Conservation (phyloP, 257 asterid genomes). For the Nicotiana obtusifolia region DNA sequence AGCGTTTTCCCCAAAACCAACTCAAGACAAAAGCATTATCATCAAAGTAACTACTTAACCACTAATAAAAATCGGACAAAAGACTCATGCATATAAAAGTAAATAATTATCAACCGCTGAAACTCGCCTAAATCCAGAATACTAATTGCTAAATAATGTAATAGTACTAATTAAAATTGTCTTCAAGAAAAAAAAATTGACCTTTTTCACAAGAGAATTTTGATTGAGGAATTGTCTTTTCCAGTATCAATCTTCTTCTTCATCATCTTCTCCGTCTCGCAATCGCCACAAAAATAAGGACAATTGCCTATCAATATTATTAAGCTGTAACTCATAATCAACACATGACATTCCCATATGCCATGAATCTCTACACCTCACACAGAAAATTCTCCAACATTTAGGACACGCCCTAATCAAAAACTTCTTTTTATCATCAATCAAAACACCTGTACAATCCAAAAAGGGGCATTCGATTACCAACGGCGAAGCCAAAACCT, state of each 20-base stretch:
- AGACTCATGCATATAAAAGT: no score
- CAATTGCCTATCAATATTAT: no score
- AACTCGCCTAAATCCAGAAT: neutral
- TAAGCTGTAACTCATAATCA: neutral
- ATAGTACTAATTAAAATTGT: neutral
- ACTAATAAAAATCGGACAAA: no score
- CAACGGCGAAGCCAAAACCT: neutral
- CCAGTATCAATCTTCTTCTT: neutral
- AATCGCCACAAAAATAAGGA: neutral
- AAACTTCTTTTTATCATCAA: neutral
- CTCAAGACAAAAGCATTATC: neutral
- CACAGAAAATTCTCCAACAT: conserved; percentile 8
- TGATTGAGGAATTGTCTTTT: neutral
- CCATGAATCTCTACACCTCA: neutral
- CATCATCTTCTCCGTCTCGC: neutral
- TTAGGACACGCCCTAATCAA: conserved; percentile 2
- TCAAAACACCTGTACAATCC: neutral
- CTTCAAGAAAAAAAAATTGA: neutral
- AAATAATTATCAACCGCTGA: neutral
- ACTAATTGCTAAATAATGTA: neutral
- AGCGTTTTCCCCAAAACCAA: neutral
- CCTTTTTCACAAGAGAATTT: neutral
- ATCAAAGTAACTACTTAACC: neutral
- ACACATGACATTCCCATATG: conserved; percentile 15
- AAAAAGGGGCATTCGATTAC: neutral